Percentiles rank a stretch among this genome's conserved stretches.
Conservation (phyloP, 2,329 filamentous ascomycete genomes). For the Colletotrichum sp. region DNA sequence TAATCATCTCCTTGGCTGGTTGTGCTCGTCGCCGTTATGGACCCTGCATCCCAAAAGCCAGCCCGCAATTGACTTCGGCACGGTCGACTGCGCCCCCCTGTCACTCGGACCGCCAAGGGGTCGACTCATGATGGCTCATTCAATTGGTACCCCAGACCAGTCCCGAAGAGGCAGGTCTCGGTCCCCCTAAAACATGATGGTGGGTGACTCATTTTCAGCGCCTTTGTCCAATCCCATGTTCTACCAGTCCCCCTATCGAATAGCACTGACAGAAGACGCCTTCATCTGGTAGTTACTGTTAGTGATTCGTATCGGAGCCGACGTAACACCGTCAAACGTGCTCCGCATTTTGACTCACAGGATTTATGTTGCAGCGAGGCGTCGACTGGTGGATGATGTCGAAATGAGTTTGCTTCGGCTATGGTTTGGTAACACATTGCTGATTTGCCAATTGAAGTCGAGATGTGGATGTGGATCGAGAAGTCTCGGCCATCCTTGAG, state of each 20-base stretch:
- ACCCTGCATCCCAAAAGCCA: not conserved
- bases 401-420: not conserved
- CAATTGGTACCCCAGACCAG: not conserved
- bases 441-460: not conserved
- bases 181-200: not conserved
- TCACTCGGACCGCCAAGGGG: not conserved
- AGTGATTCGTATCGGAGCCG: not conserved
- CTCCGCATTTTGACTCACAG: not conserved
- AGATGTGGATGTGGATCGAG: not conserved
- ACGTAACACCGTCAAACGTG: not conserved
- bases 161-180: slow-evolving; percentile 13
- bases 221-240: not conserved
- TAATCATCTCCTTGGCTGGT: not conserved
- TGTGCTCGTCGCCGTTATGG: not conserved
- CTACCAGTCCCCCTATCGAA: not conserved
- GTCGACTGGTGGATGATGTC: not conserved
- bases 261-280: not conserved
- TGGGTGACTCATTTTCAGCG: not conserved
- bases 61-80: not conserved
- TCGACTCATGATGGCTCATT: slow-evolving; percentile 10
- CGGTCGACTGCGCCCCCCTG: not conserved
- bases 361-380: not conserved
- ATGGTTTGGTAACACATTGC: not conserved
- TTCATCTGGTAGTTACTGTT: not conserved
- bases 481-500: not conserved